Percentiles rank a stretch among this genome's conserved stretches.
phyloP scores from a whole-genome alignment of 139 green algal species.

The Auxenochlorella pyrenoidosa region DNA sequence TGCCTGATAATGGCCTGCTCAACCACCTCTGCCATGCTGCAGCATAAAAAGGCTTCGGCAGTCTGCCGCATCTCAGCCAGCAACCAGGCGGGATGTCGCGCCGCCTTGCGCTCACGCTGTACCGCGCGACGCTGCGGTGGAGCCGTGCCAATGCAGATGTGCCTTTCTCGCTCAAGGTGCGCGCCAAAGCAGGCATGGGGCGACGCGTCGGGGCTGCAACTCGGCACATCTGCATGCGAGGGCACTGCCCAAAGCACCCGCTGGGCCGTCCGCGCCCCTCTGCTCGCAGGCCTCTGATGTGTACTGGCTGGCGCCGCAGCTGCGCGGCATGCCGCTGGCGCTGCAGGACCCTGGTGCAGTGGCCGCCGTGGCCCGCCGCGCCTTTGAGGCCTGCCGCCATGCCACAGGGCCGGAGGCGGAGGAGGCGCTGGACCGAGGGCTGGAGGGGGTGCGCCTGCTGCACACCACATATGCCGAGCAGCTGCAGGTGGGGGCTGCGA shows the following conservation, averaged over 20 bases:
- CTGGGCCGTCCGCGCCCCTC: background rate
- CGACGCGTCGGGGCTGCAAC: background rate
- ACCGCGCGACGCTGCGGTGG: background rate
- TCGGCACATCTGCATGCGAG: background rate
- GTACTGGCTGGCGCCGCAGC: background rate
- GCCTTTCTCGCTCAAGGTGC: slow-evolving; percentile 3
- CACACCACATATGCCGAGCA: slow-evolving; percentile 30
- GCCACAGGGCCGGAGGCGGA: background rate
- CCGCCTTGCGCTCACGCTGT: background rate
- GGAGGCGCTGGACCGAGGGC: slow-evolving; percentile 22
- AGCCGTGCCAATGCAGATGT: background rate
- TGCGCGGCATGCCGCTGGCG: background rate
- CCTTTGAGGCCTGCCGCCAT: background rate
- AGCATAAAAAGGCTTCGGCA: background rate
- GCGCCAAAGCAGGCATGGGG: background rate
- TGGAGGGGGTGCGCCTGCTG: slow-evolving; percentile 39
- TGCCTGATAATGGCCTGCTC: background rate
- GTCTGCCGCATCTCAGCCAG: too few relatives aligned
- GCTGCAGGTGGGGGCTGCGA: background rate
- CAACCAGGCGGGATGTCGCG: background rate
- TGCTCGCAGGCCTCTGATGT: background rate
- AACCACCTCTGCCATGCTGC: background rate
- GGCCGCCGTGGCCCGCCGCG: background rate
- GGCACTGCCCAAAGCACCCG: too few relatives aligned
- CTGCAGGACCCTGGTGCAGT: slow-evolving; percentile 15